Conservation (phyloP, 2,329 filamentous ascomycete genomes). For the Fusarium subglutinans region DNA sequence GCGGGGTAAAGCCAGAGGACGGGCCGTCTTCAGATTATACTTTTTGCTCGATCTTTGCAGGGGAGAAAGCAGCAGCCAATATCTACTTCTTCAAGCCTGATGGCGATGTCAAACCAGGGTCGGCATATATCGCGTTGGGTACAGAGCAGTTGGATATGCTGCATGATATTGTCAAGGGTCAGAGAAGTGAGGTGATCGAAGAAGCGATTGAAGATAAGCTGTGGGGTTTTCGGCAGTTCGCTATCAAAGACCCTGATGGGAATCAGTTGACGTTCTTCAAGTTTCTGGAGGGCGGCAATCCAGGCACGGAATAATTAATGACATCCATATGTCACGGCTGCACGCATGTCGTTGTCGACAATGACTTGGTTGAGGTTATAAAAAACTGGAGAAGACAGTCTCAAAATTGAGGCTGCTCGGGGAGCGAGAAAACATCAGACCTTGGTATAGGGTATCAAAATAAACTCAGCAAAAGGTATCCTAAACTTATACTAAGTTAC, state of each 20-base stretch:
- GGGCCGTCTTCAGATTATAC: slow-evolving; percentile 6
- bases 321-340: background rate
- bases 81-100: slow-evolving; percentile 31
- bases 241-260: slow-evolving; percentile 22
- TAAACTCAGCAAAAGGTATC: background rate
- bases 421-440: background rate
- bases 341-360: background rate
- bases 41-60: slow-evolving; percentile 25
- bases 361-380: background rate
- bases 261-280: slow-evolving; percentile 32
- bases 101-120: slow-evolving; percentile 4
- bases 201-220: slow-evolving; percentile 21
- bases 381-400: too few relatives aligned
- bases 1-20: slow-evolving; percentile 17
- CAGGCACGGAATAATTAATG: slow-evolving; percentile 4
- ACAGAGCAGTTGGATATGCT: slow-evolving; percentile 20
- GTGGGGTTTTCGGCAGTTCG: slow-evolving; percentile 30
- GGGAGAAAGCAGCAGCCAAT: slow-evolving; percentile 27
- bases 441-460: background rate
- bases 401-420: background rate
- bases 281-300: slow-evolving; percentile 26
- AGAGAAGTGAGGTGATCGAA: slow-evolving; percentile 6
- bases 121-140: slow-evolving; percentile 21
- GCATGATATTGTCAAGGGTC: slow-evolving; percentile 11
- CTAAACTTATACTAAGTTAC: background rate